Percentiles rank a stretch among this genome's conserved stretches.
phyloP scores from a whole-genome alignment of 1,284 basidiomycete species.

The Ustilago crameri region DNA sequence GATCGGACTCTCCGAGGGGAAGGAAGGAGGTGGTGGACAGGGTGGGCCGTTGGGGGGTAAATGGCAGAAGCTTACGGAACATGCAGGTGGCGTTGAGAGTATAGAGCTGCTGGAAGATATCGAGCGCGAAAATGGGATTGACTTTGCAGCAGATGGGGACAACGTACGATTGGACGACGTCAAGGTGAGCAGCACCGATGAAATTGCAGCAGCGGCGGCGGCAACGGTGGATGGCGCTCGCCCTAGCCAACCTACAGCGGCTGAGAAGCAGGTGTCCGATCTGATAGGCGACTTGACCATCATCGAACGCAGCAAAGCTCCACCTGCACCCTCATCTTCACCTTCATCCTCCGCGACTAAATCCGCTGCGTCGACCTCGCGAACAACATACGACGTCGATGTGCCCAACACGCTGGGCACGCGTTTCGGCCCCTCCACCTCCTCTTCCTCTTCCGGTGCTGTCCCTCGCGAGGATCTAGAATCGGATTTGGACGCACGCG shows the following conservation, averaged over 20 bases:
- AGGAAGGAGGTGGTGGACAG: background rate
- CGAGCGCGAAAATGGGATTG: conserved; percentile 16
- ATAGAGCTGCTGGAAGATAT: conserved; percentile 48
- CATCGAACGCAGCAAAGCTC: conserved; percentile 10
- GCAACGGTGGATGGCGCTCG: no score
- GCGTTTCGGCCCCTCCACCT: conserved; percentile 7
- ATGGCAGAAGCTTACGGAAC: conserved; percentile 86
- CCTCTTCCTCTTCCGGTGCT: background rate
- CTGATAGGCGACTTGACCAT: conserved; percentile 22
- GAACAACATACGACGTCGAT: conserved; percentile 22
- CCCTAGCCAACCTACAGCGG: background rate
- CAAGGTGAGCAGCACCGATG: no score
- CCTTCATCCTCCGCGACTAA: background rate
- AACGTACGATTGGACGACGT: conserved; percentile 2
- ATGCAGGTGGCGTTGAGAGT: conserved; percentile 78
- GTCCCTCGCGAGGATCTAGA: conserved; percentile 11
- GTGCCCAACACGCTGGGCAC: conserved; percentile 32
- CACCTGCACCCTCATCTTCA: background rate
- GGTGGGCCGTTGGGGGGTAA: conserved; percentile 75
- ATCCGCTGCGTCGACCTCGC: conserved; percentile 1
- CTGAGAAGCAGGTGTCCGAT: conserved; percentile 6
- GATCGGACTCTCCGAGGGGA: conserved; percentile 18
- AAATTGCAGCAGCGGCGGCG: no score
- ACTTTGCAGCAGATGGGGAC: conserved; percentile 1
- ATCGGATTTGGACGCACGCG: background rate